Evolutionary conservation across 768 basidiomycete genomes (phyloP).

Genomic region (Clathrus columnatus): DNA sequence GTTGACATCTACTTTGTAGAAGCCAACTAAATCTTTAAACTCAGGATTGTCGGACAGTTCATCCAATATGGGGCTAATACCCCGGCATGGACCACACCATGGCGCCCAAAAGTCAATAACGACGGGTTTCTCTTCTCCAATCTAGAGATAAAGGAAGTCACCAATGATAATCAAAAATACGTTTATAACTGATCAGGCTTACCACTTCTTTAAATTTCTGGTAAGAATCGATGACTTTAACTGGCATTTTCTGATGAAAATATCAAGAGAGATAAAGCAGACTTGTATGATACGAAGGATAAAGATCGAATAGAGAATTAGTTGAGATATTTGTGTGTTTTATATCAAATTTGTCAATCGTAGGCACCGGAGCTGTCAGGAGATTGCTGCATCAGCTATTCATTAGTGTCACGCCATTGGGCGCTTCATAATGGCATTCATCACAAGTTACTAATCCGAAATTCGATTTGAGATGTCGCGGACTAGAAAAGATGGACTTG

Average conservation of each 20-base stretch:
- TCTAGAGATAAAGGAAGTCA: conserved; percentile 22
- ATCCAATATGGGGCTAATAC: conserved; percentile 60
- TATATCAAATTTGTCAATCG: neutral
- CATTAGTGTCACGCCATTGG: neutral
- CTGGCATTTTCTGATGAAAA: conserved; percentile 13
- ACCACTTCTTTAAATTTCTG: conserved; percentile 38
- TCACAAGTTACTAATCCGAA: too few relatives aligned
- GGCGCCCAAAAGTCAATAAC: conserved; percentile 71
- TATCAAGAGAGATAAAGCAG: neutral
- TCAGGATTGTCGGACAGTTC: conserved; percentile 32
- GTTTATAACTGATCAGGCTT: conserved; percentile 17
- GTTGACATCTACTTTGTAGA: conserved; percentile 74
- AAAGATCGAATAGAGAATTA: neutral
- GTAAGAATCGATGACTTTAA: conserved; percentile 28
- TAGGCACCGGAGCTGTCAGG: too few relatives aligned
- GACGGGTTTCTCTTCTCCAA: conserved; percentile 37
- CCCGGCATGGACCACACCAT: conserved; percentile 67
- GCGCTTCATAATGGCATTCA: too few relatives aligned
- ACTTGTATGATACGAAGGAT: neutral
- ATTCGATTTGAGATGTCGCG: too few relatives aligned
- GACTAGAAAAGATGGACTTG: too few relatives aligned
- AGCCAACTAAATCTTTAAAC: conserved; percentile 32
- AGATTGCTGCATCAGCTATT: neutral
- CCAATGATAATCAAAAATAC: neutral
- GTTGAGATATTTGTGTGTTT: neutral